Conservation (phyloP, 2,329 filamentous ascomycete genomes). For the Xylariaceae sp. region DNA sequence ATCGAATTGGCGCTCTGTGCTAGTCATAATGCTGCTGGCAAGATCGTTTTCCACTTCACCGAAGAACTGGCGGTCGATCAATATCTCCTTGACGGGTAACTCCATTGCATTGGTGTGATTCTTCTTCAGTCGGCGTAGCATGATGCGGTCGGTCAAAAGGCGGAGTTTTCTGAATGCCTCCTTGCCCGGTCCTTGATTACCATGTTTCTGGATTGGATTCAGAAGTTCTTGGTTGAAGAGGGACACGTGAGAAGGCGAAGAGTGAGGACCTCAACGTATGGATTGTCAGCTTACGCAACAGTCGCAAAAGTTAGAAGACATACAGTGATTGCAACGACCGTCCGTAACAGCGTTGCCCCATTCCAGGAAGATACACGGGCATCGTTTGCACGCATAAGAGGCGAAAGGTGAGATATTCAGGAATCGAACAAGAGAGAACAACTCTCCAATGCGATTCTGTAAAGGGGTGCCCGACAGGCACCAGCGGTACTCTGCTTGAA, state of each 20-base stretch:
- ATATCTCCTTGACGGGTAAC: constrained; percentile 88
- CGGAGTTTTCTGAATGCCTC: constrained; percentile 78
- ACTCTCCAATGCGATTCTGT: constrained; percentile 95
- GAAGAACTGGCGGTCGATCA: constrained; percentile 92
- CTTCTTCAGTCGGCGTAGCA: constrained; percentile 91
- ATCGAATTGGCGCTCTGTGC: constrained; percentile 82
- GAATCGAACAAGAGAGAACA: constrained; percentile 91
- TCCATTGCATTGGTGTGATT: constrained; percentile 95
- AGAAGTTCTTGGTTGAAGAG: constrained; percentile 94
- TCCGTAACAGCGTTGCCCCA: constrained; percentile 70
- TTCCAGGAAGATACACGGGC: constrained; percentile 74
- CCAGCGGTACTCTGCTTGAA: constrained; percentile 88
- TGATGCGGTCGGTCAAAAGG: constrained; percentile 85
- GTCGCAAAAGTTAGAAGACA: constrained; percentile 36
- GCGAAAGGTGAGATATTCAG: constrained; percentile 85
- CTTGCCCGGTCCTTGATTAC: constrained; percentile 57
- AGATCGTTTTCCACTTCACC: constrained; percentile 95
- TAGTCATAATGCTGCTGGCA: constrained; percentile 92
- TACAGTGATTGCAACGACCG: constrained; percentile 67
- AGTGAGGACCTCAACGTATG: constrained; percentile 22
- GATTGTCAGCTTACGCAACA: background rate
- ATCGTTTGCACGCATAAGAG: constrained; percentile 89
- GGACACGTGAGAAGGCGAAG: constrained; percentile 56
- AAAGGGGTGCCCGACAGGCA: constrained; percentile 92
- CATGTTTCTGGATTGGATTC: constrained; percentile 70